Conservation (phyloP, 148 eudicot genomes). For the Hydrangea macrophylla region DNA sequence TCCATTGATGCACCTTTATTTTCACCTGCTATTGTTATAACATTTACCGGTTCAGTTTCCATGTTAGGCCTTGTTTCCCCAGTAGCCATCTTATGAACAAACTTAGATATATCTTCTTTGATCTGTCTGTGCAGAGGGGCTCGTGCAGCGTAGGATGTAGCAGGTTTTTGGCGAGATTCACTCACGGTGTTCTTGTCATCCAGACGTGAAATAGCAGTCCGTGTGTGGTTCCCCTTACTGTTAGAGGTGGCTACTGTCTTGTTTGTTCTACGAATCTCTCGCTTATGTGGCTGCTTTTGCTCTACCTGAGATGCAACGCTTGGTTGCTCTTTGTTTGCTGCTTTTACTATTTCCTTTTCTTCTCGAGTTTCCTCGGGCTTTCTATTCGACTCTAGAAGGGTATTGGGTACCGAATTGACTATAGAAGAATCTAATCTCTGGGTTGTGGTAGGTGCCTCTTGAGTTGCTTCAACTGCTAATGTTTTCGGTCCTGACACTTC, state of each 20-base stretch:
- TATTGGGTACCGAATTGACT: not conserved
- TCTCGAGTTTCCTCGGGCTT: conserved; percentile 16
- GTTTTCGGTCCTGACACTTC: conserved; percentile 10
- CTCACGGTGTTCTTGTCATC: conserved; percentile 6
- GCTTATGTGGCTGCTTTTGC: conserved; percentile 12
- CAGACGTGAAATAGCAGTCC: not conserved
- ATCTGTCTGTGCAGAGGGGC: conserved; percentile 41
- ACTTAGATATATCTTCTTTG: conserved; percentile 40
- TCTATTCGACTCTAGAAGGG: conserved; percentile 7
- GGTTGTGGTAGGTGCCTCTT: not conserved
- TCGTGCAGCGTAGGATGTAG: not conserved
- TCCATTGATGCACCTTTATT: conserved; percentile 79
- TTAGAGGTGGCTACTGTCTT: conserved; percentile 5
- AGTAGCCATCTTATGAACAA: conserved; percentile 34
- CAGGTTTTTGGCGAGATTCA: conserved; percentile 6
- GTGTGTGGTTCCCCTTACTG: conserved; percentile 1
- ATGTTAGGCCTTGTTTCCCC: conserved; percentile 27
- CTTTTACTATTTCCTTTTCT: conserved; percentile 9
- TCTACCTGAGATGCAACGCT: conserved; percentile 10
- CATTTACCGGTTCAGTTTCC: conserved; percentile 34
- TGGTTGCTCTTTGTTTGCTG: not conserved
- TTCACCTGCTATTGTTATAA: conserved; percentile 74
- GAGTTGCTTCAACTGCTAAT: too few relatives aligned
- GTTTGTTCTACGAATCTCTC: not conserved
- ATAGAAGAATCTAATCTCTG: not conserved